Evolutionary conservation across 1,284 basidiomycete genomes (phyloP).

Genomic region (Bjerkandera adusta): DNA sequence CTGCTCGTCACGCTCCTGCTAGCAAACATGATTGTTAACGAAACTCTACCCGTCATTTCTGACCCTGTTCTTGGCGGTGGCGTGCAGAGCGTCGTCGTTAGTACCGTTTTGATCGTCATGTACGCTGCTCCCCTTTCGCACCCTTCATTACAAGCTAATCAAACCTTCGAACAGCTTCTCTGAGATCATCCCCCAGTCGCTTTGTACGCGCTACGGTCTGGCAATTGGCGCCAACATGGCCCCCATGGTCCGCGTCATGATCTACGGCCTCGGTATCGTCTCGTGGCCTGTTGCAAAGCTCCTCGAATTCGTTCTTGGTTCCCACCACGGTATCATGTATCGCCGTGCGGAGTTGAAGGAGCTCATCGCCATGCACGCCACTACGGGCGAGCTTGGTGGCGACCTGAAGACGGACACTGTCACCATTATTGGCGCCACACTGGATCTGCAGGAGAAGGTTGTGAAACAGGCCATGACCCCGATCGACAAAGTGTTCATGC

Average conservation of each 20-base stretch:
- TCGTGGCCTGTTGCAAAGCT: constrained; percentile 80
- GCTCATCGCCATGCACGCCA: constrained; percentile 67
- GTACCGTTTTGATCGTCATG: constrained; percentile 85
- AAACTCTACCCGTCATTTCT: constrained; percentile 87
- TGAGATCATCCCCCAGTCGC: constrained; percentile 88
- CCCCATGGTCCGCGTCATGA: constrained; percentile 68
- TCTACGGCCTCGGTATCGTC: constrained; percentile 68
- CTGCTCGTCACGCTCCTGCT: constrained; percentile 80
- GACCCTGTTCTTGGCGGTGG: constrained; percentile 87
- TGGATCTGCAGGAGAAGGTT: constrained; percentile 66
- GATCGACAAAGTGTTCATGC: constrained; percentile 77
- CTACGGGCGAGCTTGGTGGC: constrained; percentile 52
- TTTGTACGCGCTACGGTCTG: constrained; percentile 90
- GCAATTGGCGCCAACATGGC: constrained; percentile 90
- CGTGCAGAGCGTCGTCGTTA: constrained; percentile 73
- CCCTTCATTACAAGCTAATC: constrained; percentile 3
- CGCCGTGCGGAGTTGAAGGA: constrained; percentile 64
- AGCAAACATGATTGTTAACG: constrained; percentile 89
- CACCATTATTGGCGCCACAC: constrained; percentile 71
- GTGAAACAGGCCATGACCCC: constrained; percentile 71
- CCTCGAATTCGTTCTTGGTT: constrained; percentile 59
- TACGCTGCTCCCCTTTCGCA: constrained; percentile 36
- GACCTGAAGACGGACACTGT: constrained; percentile 72
- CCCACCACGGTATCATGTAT: constrained; percentile 60
- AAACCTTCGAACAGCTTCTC: constrained; percentile 55